Base-by-base conservation (phyloP, 305 asterid species). In the Solanum chacoense region DNA sequence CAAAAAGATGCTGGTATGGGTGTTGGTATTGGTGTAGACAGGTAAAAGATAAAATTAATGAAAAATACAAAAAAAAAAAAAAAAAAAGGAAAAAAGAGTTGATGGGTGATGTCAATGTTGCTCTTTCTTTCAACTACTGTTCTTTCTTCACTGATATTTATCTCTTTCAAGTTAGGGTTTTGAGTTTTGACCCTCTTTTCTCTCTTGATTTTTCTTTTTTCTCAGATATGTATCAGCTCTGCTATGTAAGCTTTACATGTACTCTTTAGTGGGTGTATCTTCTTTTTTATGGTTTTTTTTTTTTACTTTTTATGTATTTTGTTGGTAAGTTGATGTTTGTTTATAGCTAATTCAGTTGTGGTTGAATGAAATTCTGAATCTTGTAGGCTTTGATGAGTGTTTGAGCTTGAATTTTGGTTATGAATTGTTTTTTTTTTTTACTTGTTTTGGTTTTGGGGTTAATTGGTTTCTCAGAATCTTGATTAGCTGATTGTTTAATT, bases 51-150 rank as follows among this genome's bases (percentile, higher is more conserved):
- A 81, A 29, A 83, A 50, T 29, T 83, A 28, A 45, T 29, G 18
- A 45, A 81, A 45, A 80, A 38, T 12, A 7, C 24, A 13, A 8
- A 40, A 59, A 59, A 55, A 55, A 8, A 38, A 37, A 79, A 35
- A n/a, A 35, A 3, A 32, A 4, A 16, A 16, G 12, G 6, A 10
- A 20, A 81, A 28, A 50, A 45, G 40, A 83, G 86, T 29, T 29
- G 86, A 83, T 83, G 86, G 71, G 86, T 83, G 86, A 83, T 81
- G 86, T 81, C 86, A 81, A 81, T 45, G 40, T 45, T 81, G 86
- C 11, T 81, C 86, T 80, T 81, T 81, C 86, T 83, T 45, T 29
- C 71, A 83, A 83, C 86, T 45, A 83, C 86, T 80, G 86, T 26
- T 80, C 38, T 80, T 80, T 80, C 86, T 40, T 80, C 86, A 83